These are phyloP conservation scores for Tetratostichococcus sp. DNA, from an alignment of 139 green algal genomes.

Conservation along the genomic window DNA sequence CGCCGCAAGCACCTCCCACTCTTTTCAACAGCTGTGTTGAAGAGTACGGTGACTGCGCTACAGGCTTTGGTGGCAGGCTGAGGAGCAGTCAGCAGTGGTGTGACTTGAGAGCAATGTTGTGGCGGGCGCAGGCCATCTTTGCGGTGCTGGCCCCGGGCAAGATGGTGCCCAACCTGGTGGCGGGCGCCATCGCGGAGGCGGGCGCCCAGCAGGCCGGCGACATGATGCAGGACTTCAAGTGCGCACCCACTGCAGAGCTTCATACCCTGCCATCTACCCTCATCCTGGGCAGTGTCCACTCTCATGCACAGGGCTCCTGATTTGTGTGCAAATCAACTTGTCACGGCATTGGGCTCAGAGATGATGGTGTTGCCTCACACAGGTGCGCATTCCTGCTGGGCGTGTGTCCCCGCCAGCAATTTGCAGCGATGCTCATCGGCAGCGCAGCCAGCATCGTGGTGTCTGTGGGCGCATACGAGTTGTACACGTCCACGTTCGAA, in stretches of 20 bases:
- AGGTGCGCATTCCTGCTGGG: slow-evolving; percentile 39
- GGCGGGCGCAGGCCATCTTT: slow-evolving; percentile 56
- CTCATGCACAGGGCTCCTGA: no score
- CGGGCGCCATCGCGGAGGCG: slow-evolving; percentile 51
- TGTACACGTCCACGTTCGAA: slow-evolving; percentile 41
- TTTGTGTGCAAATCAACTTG: no score
- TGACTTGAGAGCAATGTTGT: no score
- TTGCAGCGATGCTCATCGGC: slow-evolving; percentile 48
- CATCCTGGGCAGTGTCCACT: no score
- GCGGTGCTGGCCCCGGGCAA: slow-evolving; percentile 40
- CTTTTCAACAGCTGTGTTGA: no score
- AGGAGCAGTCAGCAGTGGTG: no score
- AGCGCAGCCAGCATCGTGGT: slow-evolving; percentile 27
- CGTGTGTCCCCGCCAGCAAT: slow-evolving; percentile 41
- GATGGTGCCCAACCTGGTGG: slow-evolving; percentile 51
- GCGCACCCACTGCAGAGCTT: slow-evolving; percentile 3
- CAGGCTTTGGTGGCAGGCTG: no score
- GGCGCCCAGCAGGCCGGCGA: slow-evolving; percentile 56
- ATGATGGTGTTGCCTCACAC: no score
- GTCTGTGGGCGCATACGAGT: slow-evolving; percentile 35
- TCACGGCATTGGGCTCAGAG: no score
- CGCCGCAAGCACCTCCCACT: neutral
- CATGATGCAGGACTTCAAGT: slow-evolving; percentile 70
- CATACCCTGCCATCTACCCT: no score
- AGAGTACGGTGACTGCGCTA: no score